Evolutionary conservation across 768 basidiomycete genomes (phyloP).

Genomic region (Boletus sp.): DNA sequence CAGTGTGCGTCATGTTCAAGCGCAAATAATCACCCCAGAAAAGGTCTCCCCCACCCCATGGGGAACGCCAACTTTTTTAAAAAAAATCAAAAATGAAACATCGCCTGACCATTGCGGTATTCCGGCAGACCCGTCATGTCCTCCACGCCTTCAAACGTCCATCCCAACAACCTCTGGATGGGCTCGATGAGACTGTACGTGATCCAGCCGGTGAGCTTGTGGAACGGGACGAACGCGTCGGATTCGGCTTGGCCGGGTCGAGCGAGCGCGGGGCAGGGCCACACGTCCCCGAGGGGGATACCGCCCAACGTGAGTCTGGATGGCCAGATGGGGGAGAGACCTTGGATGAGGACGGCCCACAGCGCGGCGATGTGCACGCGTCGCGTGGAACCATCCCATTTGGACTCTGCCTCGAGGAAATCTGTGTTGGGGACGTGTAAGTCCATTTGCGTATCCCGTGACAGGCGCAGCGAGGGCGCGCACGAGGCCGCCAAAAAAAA

Average conservation of each 20-base stretch:
- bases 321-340: conserved; percentile 89
- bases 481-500: neutral
- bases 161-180: conserved; percentile 70
- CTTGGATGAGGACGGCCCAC: conserved; percentile 80
- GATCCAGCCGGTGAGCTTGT: conserved; percentile 94
- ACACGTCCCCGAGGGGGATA: conserved; percentile 85
- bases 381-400: conserved; percentile 36
- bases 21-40: too few relatives aligned
- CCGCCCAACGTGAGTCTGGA: conserved; percentile 63
- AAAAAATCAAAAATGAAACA: neutral
- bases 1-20: too few relatives aligned
- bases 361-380: conserved; percentile 68
- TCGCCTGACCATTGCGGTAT: conserved; percentile 73
- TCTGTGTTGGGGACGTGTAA: conserved; percentile 39
- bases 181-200: conserved; percentile 87
- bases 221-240: conserved; percentile 82
- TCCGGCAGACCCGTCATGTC: conserved; percentile 93
- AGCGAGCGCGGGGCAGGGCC: conserved; percentile 68
- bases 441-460: neutral
- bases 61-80: too few relatives aligned
- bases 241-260: conserved; percentile 30
- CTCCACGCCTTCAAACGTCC: conserved; percentile 78
- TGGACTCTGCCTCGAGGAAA: conserved; percentile 61
- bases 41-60: too few relatives aligned
- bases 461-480: neutral